A percentile compares a stretch with the other conserved stretches of the same genome.
These are phyloP conservation scores for Miscanthus sacchariflorus DNA, from an alignment of 202 grass and related monocot genomes.

Conservation along the genomic window DNA sequence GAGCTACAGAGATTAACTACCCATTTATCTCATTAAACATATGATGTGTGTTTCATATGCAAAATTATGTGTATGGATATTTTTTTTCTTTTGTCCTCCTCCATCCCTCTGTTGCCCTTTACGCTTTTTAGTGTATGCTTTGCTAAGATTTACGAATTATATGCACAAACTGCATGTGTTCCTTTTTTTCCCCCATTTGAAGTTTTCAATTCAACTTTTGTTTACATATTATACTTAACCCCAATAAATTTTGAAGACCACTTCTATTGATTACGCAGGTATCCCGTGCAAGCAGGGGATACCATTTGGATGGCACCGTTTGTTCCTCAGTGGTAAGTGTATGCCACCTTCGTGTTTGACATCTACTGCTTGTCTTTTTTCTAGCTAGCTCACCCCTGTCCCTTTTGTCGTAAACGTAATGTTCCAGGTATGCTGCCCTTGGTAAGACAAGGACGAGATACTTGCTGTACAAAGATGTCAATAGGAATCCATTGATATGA, in stretches of 20 bases:
- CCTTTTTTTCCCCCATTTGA: neutral
- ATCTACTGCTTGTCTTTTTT: slow-evolving; percentile 31
- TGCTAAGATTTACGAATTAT: slow-evolving; percentile 6
- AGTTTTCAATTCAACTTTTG: neutral
- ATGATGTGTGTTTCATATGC: neutral
- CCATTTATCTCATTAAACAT: slow-evolving; percentile 25
- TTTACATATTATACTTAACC: slow-evolving; percentile 10
- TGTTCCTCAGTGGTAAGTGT: slow-evolving; percentile 90
- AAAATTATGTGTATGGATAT: neutral
- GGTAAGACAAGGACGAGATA: slow-evolving; percentile 89
- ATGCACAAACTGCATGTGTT: neutral
- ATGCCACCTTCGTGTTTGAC: slow-evolving; percentile 31
- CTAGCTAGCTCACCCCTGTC: slow-evolving; percentile 41
- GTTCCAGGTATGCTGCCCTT: slow-evolving; percentile 86
- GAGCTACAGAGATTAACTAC: neutral
- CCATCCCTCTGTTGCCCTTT: neutral
- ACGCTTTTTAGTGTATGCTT: slow-evolving; percentile 30
- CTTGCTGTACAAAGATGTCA: slow-evolving; percentile 97
- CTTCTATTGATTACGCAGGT: slow-evolving; percentile 64
- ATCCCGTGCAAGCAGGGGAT: slow-evolving; percentile 92
- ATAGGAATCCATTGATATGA: slow-evolving; percentile 80
- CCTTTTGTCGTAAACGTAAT: slow-evolving; percentile 22
- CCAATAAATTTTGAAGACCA: slow-evolving; percentile 25
- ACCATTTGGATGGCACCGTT: slow-evolving; percentile 98
- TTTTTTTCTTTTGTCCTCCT: neutral